Conservation (phyloP, 1,139 yeast species). For the Pichia sp. region DNA sequence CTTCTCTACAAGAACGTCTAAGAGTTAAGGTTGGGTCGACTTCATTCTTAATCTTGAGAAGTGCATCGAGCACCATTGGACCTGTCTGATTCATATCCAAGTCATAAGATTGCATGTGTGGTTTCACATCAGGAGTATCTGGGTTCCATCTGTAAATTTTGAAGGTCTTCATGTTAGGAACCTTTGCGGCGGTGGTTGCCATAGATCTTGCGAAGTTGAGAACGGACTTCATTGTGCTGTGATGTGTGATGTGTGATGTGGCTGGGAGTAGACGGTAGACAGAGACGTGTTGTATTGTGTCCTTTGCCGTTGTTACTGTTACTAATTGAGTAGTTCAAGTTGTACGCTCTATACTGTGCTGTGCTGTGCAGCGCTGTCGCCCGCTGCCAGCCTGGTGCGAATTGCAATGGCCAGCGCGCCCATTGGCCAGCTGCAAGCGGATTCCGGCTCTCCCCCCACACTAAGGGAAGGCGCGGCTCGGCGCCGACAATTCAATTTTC, state of each 20-base stretch:
- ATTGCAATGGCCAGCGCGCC: no score
- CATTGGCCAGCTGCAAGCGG: no score
- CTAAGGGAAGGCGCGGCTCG: no score
- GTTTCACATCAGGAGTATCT: conserved; percentile 91
- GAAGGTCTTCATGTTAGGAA: conserved; percentile 67
- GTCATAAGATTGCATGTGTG: conserved; percentile 74
- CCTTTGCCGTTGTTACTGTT: no score
- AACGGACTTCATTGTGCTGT: conserved; percentile 50
- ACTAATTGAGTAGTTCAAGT: no score
- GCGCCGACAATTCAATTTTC: no score
- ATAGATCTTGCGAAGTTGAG: conserved; percentile 18
- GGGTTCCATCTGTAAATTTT: conserved; percentile 98
- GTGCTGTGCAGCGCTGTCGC: no score
- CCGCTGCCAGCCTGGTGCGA: no score
- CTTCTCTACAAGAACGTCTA: conserved; percentile 99
- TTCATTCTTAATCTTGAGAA: conserved; percentile 90
- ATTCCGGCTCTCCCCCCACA: no score
- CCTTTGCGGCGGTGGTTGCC: conserved; percentile 30
- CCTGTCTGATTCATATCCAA: conserved; percentile 90
- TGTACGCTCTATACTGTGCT: no score
- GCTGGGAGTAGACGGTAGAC: no score
- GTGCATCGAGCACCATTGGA: conserved; percentile 96
- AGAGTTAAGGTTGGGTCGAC: conserved; percentile 93
- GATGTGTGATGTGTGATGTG: conserved; percentile 49
- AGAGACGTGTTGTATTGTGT: no score